These are phyloP conservation scores for Rubia peregrina DNA, from an alignment of 305 asterid species.

Conservation along the genomic window DNA sequence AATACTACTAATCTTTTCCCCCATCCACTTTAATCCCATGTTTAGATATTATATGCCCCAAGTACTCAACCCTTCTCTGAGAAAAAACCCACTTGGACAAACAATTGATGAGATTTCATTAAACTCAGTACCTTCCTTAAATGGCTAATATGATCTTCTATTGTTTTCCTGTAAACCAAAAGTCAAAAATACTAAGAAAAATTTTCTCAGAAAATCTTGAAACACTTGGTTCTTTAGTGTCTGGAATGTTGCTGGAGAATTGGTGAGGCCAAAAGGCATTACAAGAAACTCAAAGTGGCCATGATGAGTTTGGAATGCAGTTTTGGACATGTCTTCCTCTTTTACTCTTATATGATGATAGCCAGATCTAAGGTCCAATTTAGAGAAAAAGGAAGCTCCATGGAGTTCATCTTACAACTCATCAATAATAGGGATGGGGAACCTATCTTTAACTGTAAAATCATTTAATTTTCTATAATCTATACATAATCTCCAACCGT, in stretches of 20 bases:
- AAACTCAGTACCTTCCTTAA: rapidly evolving
- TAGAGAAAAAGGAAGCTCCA: not conserved
- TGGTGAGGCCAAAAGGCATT: too few relatives aligned
- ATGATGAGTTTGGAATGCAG: not conserved
- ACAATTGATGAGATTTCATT: not conserved
- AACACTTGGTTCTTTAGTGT: too few relatives aligned
- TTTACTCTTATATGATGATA: not conserved
- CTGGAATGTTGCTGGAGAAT: too few relatives aligned
- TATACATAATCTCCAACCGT: not conserved
- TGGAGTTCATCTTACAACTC: not conserved
- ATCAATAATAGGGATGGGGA: not conserved
- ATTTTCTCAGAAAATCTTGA: too few relatives aligned
- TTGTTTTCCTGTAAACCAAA: not conserved
- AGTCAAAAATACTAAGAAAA: not conserved
- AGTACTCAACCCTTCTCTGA: not conserved
- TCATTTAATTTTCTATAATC: not conserved
- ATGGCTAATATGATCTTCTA: not conserved
- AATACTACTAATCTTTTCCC: not conserved
- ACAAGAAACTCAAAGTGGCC: too few relatives aligned
- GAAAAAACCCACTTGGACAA: not conserved
- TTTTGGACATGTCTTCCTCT: not conserved
- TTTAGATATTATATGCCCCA: not conserved
- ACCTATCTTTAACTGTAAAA: not conserved
- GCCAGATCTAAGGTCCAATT: not conserved
- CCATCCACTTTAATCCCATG: not conserved